Percentiles rank a stretch among this genome's conserved stretches.
Evolutionary conservation across 2,329 filamentous ascomycete species (phyloP).

Genomic region (Aspergillus spinulosporus): DNA sequence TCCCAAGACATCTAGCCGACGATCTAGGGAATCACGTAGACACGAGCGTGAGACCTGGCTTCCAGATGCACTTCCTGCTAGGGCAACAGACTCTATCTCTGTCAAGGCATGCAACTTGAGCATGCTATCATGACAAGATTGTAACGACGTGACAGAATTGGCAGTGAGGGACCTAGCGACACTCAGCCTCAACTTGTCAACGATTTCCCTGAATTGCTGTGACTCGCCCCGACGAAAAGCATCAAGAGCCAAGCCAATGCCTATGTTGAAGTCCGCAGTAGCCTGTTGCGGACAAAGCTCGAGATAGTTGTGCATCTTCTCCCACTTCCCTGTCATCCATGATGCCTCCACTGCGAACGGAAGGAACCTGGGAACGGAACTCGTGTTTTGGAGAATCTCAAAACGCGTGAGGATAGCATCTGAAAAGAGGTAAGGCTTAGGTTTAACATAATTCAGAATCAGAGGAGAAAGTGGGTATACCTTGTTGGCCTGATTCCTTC

Average conservation of each 20-base stretch:
- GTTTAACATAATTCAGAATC: not conserved
- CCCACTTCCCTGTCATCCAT: slow-evolving; percentile 85
- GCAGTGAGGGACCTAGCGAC: slow-evolving; percentile 73
- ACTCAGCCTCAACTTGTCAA: slow-evolving; percentile 67
- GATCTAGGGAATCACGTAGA: slow-evolving; percentile 60
- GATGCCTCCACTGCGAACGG: slow-evolving; percentile 88
- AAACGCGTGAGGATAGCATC: slow-evolving; percentile 85
- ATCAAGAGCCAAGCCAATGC: slow-evolving; percentile 68
- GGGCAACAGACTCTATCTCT: slow-evolving; percentile 77
- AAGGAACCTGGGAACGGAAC: slow-evolving; percentile 63
- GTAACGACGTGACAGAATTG: slow-evolving; percentile 75
- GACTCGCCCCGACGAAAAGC: slow-evolving; percentile 58
- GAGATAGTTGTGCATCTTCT: slow-evolving; percentile 69
- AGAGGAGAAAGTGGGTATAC: slow-evolving; percentile 49
- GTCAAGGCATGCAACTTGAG: slow-evolving; percentile 83
- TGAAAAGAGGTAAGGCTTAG: slow-evolving; percentile 35
- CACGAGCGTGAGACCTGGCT: slow-evolving; percentile 22
- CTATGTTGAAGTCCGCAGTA: slow-evolving; percentile 75
- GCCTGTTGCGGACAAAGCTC: slow-evolving; percentile 33
- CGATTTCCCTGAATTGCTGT: slow-evolving; percentile 55
- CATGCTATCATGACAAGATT: slow-evolving; percentile 80
- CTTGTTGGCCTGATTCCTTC: slow-evolving; percentile 92
- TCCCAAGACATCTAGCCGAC: slow-evolving; percentile 83
- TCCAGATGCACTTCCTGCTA: slow-evolving; percentile 36
- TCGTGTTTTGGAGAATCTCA: slow-evolving; percentile 65